These are phyloP conservation scores for Adansonia madagascariensis DNA, from an alignment of 441 rosid genomes.

Conservation along the genomic window DNA sequence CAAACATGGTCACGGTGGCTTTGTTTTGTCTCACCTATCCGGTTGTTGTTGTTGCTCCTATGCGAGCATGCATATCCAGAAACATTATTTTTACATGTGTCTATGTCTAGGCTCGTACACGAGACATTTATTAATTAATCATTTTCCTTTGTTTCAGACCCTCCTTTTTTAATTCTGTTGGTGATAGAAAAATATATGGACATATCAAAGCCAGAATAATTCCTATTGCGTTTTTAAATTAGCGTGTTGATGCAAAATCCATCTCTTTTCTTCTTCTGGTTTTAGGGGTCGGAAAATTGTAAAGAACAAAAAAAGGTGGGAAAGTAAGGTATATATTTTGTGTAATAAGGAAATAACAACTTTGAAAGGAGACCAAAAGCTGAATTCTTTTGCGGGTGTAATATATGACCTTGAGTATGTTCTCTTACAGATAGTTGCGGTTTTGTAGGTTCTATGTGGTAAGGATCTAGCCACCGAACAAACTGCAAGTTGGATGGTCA, in stretches of 20 bases:
- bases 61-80: not conserved
- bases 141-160: not conserved
- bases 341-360: not conserved
- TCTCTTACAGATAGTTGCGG: not conserved
- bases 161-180: not conserved
- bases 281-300: not conserved
- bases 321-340: not conserved
- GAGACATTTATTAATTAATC: not conserved
- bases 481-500: conserved; percentile 77
- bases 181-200: not conserved
- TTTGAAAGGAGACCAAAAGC: not conserved
- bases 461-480: conserved; percentile 84
- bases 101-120: not conserved
- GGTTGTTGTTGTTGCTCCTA: not conserved
- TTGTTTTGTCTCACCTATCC: not conserved
- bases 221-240: not conserved
- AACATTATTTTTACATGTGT: not conserved
- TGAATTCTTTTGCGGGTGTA: not conserved
- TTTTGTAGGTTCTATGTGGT: conserved; percentile 69
- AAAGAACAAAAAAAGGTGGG: not conserved
- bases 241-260: not conserved
- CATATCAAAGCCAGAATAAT: not conserved
- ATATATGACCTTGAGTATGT: not conserved
- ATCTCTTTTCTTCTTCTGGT: not conserved
- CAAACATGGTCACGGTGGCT: not conserved